Conservation (phyloP, 2,329 filamentous ascomycete species). For the Stemphylium beticola region DNA sequence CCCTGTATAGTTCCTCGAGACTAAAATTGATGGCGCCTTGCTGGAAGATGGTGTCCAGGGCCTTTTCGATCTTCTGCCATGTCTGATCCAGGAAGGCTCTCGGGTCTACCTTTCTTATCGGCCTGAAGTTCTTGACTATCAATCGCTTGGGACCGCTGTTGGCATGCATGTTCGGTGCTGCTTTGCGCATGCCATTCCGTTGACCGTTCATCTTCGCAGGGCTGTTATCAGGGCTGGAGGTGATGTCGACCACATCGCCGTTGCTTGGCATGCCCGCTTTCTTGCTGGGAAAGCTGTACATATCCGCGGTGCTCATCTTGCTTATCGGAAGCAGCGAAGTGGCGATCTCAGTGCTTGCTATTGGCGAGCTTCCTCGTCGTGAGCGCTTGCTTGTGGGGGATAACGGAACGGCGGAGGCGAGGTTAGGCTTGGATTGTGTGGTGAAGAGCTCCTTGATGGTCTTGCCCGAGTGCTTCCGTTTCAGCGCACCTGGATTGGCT, state of each 20-base stretch:
- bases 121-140: slow-evolving; percentile 89
- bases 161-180: slow-evolving; percentile 71
- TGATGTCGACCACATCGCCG: slow-evolving; percentile 37
- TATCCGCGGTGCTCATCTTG: slow-evolving; percentile 41
- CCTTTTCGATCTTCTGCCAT: slow-evolving; percentile 74
- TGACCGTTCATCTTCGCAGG: slow-evolving; percentile 48
- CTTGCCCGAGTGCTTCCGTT: slow-evolving; percentile 47
- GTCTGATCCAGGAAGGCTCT: slow-evolving; percentile 79
- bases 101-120: slow-evolving; percentile 67
- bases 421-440: slow-evolving; percentile 43
- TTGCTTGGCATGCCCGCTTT: slow-evolving; percentile 19
- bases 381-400: slow-evolving; percentile 42
- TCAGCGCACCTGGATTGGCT: slow-evolving; percentile 38
- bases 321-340: slow-evolving; percentile 13
- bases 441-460: slow-evolving; percentile 47
- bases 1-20: slow-evolving; percentile 87
- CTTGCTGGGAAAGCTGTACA: slow-evolving; percentile 47
- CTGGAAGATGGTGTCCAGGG: slow-evolving; percentile 75
- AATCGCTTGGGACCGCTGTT: slow-evolving; percentile 75
- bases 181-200: slow-evolving; percentile 47
- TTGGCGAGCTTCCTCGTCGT: slow-evolving; percentile 34
- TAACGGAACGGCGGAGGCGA: slow-evolving; percentile 29
- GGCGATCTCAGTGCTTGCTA: slow-evolving; percentile 16
- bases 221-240: slow-evolving; percentile 49
- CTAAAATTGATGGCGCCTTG: slow-evolving; percentile 66